A percentile compares a stretch with the other conserved stretches of the same genome.
Conservation (phyloP, 2,329 filamentous ascomycete species). For the Epichloe amarillans region DNA sequence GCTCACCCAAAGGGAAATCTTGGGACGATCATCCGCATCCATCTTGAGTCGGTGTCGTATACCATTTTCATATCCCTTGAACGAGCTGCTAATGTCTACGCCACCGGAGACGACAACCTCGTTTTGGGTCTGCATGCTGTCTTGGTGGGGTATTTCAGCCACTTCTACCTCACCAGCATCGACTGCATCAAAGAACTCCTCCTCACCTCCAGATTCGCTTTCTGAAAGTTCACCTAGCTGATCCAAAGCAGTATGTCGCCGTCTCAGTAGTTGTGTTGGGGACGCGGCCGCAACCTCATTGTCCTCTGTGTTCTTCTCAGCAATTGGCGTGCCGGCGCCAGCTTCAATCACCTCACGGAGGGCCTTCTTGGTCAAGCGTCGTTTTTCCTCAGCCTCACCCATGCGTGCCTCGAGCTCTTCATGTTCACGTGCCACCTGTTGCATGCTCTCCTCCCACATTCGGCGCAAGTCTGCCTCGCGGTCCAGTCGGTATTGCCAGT, state of each 20-base stretch:
- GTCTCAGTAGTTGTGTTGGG: slow-evolving; percentile 27
- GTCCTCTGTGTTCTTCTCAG: slow-evolving; percentile 19
- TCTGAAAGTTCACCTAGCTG: slow-evolving; percentile 66
- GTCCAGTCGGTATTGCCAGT: slow-evolving; percentile 92
- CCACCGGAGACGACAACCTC: slow-evolving; percentile 27
- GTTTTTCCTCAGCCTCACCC: slow-evolving; percentile 80
- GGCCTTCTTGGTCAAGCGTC: slow-evolving; percentile 77
- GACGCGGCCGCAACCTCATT: slow-evolving; percentile 24
- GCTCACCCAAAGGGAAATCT: slow-evolving; percentile 88
- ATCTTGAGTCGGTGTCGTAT: slow-evolving; percentile 68
- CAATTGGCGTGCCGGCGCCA: slow-evolving; percentile 18
- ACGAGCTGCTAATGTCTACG: slow-evolving; percentile 61
- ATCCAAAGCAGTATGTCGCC: slow-evolving; percentile 53
- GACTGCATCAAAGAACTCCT: slow-evolving; percentile 96
- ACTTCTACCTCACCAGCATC: slow-evolving; percentile 86
- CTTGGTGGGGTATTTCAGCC: slow-evolving; percentile 46
- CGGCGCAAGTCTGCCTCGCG: slow-evolving; percentile 81
- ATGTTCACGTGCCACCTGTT: slow-evolving; percentile 86
- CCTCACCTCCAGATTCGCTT: slow-evolving; percentile 67
- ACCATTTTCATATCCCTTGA: slow-evolving; percentile 83
- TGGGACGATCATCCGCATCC: slow-evolving; percentile 84
- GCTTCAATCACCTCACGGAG: slow-evolving; percentile 70
- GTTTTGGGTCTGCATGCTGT: slow-evolving; percentile 26
- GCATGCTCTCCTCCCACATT: slow-evolving; percentile 99
- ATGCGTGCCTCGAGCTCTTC: slow-evolving; percentile 80